These are phyloP conservation scores for Xylariaceae sp. DNA, from an alignment of 2,329 filamentous ascomycete species.

Conservation along the genomic window DNA sequence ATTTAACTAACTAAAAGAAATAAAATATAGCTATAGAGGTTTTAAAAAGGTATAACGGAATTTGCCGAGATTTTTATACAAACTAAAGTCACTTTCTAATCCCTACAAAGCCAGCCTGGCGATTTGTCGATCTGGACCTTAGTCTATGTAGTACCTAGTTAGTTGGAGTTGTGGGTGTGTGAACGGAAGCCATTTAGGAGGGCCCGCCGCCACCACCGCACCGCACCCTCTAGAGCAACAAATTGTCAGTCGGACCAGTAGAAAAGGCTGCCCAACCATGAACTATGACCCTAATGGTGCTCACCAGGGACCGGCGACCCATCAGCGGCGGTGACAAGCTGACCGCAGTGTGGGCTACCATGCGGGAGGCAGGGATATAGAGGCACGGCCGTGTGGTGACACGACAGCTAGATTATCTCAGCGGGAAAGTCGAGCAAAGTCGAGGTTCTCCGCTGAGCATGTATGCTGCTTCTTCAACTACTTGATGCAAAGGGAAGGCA, in stretches of 20 bases:
- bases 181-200: no score
- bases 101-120: no score
- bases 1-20: no score
- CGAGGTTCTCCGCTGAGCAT: background rate
- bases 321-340: conserved; percentile 27
- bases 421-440: conserved; percentile 7
- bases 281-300: background rate
- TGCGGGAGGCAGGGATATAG: conserved; percentile 16
- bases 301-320: conserved; percentile 8
- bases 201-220: no score
- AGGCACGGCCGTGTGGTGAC: conserved; percentile 28
- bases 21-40: no score
- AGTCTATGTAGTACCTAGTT: no score
- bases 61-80: no score
- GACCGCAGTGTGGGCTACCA: conserved; percentile 28
- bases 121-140: no score
- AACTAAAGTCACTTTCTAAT: no score
- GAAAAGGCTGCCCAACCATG: background rate
- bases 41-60: no score
- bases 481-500: background rate
- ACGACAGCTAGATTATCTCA: conserved; percentile 27
- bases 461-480: background rate
- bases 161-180: no score
- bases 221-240: no score
- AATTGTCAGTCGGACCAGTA: conserved; percentile 11